Evolutionary conservation across 192 early-diverging fungal genomes (phyloP).

Genomic region (Chytriomyces hyalinus): DNA sequence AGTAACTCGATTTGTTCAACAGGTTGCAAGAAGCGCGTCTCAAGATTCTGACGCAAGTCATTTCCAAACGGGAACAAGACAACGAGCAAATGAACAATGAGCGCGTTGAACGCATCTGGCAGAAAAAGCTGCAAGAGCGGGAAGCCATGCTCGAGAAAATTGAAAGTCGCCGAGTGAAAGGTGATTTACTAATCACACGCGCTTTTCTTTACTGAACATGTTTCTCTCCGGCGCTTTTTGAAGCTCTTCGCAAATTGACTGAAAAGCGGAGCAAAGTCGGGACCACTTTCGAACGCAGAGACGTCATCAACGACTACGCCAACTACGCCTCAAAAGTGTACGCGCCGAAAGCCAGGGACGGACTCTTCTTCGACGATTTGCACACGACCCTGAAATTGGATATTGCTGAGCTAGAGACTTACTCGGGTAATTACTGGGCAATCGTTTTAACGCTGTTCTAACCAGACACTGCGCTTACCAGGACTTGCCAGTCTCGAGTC

Average conservation of each 20-base stretch:
- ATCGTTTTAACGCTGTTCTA: background rate
- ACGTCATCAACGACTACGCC: slow-evolving; percentile 66
- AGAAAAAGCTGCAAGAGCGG: slow-evolving; percentile 61
- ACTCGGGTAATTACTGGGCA: slow-evolving; percentile 33
- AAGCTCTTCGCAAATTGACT: slow-evolving; percentile 57
- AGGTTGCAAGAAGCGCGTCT: slow-evolving; percentile 60
- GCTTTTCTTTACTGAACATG: background rate
- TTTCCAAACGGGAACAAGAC: slow-evolving; percentile 56
- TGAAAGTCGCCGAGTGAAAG: slow-evolving; percentile 55
- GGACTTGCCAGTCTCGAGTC: slow-evolving; percentile 46
- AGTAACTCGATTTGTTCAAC: background rate
- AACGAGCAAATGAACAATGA: slow-evolving; percentile 59
- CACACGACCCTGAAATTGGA: slow-evolving; percentile 38
- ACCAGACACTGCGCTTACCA: slow-evolving; percentile 6
- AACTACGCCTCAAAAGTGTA: slow-evolving; percentile 59
- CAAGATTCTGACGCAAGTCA: slow-evolving; percentile 55
- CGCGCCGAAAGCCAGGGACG: slow-evolving; percentile 63
- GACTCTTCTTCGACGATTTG: slow-evolving; percentile 52
- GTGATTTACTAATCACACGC: background rate
- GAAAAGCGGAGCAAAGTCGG: slow-evolving; percentile 54
- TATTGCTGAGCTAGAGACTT: slow-evolving; percentile 47
- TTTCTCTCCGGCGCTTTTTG: background rate
- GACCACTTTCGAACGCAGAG: slow-evolving; percentile 51
- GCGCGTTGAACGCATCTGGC: slow-evolving; percentile 56
- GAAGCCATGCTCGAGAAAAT: slow-evolving; percentile 56